These are phyloP conservation scores for Pythium apleroticum DNA, from an alignment of 352 stramenopile species.

Conservation along the genomic window DNA sequence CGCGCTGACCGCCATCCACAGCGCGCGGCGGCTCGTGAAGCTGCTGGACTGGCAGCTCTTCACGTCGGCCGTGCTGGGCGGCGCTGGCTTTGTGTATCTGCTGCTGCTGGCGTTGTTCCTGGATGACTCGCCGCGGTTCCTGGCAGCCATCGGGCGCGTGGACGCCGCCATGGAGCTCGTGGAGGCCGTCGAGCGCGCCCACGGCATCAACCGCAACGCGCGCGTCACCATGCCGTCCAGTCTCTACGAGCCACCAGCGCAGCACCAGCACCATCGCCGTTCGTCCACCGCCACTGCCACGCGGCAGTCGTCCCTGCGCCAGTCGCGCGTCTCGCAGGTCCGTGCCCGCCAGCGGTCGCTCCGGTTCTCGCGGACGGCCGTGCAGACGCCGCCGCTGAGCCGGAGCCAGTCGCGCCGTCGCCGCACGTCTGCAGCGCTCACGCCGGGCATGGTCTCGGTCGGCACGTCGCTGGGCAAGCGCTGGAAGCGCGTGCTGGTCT, in stretches of 20 bases:
- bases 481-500: conserved; percentile 40
- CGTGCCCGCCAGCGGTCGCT: not conserved
- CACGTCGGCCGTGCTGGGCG: conserved; percentile 29
- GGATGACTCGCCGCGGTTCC: conserved; percentile 67
- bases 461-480: conserved; percentile 38
- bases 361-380: not conserved
- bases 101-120: conserved; percentile 32
- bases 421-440: conserved; percentile 29
- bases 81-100: conserved; percentile 29
- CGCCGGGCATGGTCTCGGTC: conserved; percentile 40
- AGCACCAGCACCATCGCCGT: conserved; percentile 21
- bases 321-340: not conserved
- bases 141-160: conserved; percentile 55
- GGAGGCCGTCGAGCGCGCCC: conserved; percentile 52
- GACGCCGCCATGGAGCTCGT: conserved; percentile 58
- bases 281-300: not conserved
- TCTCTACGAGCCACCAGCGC: conserved; percentile 48
- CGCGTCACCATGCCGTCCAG: conserved; percentile 57
- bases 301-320: not conserved
- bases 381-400: not conserved
- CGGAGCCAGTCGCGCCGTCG: conserved; percentile 1
- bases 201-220: conserved; percentile 56
- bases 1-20: conserved; percentile 37
- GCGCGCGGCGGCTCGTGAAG: conserved; percentile 29
- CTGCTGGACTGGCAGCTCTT: conserved; percentile 26